Percentiles rank a stretch among this genome's conserved stretches.
Conservation (phyloP, 2,329 filamentous ascomycete species). For the Eutypella sp. region DNA sequence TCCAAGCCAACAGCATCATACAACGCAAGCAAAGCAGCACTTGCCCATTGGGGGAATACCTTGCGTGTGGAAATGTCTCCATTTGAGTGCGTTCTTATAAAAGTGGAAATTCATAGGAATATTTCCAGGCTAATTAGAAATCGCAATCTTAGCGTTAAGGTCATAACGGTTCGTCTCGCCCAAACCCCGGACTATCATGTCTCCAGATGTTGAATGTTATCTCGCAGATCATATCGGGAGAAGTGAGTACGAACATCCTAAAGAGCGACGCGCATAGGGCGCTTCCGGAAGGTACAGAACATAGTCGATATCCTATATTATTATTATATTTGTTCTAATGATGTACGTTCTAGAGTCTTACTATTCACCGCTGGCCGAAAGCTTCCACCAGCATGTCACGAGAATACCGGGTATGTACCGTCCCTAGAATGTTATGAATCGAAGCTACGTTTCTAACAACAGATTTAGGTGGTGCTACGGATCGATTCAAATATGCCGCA, state of each 20-base stretch:
- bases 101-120: not conserved
- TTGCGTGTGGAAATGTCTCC: constrained; percentile 18
- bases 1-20: constrained; percentile 15
- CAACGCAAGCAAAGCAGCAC: constrained; percentile 21
- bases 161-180: constrained; percentile 11
- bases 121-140: not conserved
- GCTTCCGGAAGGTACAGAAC: constrained; percentile 14
- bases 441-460: not conserved
- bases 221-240: constrained; percentile 20
- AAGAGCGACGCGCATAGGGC: constrained; percentile 13
- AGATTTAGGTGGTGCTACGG: constrained; percentile 4
- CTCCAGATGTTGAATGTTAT: not conserved
- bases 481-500: constrained; percentile 13
- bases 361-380: constrained; percentile 11
- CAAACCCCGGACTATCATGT: not conserved
- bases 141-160: constrained; percentile 10
- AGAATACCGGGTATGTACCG: constrained; percentile 13
- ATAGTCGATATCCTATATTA: not conserved
- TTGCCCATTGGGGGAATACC: constrained; percentile 18
- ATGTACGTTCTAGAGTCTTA: no score
- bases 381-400: constrained; percentile 16
- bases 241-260: constrained; percentile 24
- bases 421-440: not conserved
- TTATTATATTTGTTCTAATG: not conserved
- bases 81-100: constrained; percentile 9